Conservation (phyloP, 192 early-diverging fungal species). For the Coemansia sp. region DNA sequence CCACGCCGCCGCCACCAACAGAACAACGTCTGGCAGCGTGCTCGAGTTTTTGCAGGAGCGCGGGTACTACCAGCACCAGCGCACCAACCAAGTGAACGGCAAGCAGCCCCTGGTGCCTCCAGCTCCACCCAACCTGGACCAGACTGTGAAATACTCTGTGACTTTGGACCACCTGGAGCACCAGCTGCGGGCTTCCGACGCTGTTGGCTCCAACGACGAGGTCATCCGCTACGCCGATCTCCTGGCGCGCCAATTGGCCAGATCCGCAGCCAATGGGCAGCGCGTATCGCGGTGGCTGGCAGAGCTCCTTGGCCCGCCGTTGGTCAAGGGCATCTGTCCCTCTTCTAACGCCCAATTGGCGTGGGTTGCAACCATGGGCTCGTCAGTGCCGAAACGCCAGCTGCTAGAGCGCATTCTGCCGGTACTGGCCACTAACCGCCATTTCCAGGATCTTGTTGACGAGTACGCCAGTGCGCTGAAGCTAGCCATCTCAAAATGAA, state of each 20-base stretch:
- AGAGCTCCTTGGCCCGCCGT: conserved; percentile 45
- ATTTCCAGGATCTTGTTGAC: conserved; percentile 62
- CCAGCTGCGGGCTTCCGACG: conserved; percentile 18
- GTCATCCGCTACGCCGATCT: conserved; percentile 29
- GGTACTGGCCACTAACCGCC: conserved; percentile 68
- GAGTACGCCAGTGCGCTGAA: conserved; percentile 55
- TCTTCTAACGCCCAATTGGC: not conserved
- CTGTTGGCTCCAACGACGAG: conserved; percentile 20
- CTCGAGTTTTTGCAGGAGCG: conserved; percentile 23
- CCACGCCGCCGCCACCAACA: not conserved
- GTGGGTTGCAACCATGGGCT: conserved; percentile 14
- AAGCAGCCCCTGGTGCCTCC: conserved; percentile 6
- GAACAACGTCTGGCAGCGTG: not conserved
- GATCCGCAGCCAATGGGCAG: conserved; percentile 4
- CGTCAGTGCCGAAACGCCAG: conserved; percentile 66
- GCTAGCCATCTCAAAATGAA: conserved; percentile 1
- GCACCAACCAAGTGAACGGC: not conserved
- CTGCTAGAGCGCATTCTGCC: conserved; percentile 68
- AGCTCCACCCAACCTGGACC: not conserved
- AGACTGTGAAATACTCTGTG: conserved; percentile 6
- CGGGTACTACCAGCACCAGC: conserved; percentile 18
- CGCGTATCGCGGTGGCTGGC: conserved; percentile 32
- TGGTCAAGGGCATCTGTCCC: conserved; percentile 8
- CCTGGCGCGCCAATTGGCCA: conserved; percentile 19
- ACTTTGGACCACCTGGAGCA: conserved; percentile 57